Evolutionary conservation across 2,329 filamentous ascomycete genomes (phyloP), one percentile per base, ranked within the genome.

Genomic region (Colletotrichum salicis): DNA sequence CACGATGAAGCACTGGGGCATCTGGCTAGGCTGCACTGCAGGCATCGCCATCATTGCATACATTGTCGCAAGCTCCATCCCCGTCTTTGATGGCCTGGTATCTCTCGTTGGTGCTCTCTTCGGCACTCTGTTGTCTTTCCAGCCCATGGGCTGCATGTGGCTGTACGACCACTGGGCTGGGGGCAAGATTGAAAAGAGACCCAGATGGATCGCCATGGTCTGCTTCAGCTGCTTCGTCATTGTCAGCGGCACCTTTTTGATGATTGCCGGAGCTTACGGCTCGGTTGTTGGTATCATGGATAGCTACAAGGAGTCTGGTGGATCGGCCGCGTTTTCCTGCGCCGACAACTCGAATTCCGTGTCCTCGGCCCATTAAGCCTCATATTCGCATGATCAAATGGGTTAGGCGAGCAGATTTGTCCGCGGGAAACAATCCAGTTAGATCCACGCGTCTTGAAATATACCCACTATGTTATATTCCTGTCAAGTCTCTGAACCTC

Each of bases 231-330:
- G 64, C 13, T 72, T 72, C 19, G 77, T 85, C 6, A 76, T 85
- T 27, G 70, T 81, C 1, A 69, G 76, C 2, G 83, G 84, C 3
- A 78, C 74, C 0, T 86, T 86, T 69, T 72, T 85, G 10, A 85
- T 82, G 78, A 74, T 86, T 57, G 82, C 78, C 4, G 84, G 84
- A 1, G 85, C 84, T 0, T 86, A 86, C 60, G 84, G 83, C 0
- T 83, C 83, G 0, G 75, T 86, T 6, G 76, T 83, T 8, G 78
- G 75, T 4, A 84, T 85, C 41, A 79, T 83, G 6, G 77, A 82
- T 7, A 76, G 77, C 1, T 83, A 85, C 66, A 76, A 77, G n/a
- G 72, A 72, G 5, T 75, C 76, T 4, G 80, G 79, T 1, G 82
- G 82, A 0, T 81, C 82, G 3, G 75, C 76, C 1, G 82, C 82